These are phyloP conservation scores for Mucor irregularis DNA, from an alignment of 371 early-diverging fungal genomes.

Conservation along the genomic window DNA sequence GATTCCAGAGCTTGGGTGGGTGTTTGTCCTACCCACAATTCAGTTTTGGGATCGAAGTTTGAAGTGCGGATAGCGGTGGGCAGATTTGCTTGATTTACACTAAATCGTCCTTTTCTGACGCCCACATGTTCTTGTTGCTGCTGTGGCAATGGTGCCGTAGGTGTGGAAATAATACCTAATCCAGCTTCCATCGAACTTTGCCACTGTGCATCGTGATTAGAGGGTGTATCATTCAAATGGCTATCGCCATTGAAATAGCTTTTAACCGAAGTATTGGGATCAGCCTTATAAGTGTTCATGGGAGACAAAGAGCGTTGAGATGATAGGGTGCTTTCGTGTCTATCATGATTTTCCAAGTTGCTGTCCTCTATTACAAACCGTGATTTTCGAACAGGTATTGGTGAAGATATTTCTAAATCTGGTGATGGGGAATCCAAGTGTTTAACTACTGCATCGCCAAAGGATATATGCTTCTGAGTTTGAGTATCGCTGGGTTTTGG, in stretches of 20 bases:
- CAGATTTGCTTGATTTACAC: slow-evolving; percentile 25
- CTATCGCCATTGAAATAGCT: no score
- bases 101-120: slow-evolving; percentile 29
- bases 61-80: background rate
- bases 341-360: background rate
- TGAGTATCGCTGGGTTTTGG: background rate
- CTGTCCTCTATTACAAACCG: slow-evolving; percentile 21
- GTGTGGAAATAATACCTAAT: background rate
- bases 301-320: background rate
- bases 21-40: background rate
- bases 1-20: background rate
- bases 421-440: background rate
- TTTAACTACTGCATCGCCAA: slow-evolving; percentile 36
- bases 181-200: slow-evolving; percentile 5
- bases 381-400: slow-evolving; percentile 8
- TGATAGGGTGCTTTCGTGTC: background rate
- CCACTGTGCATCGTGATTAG: no score
- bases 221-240: no score
- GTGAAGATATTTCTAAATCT: background rate
- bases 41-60: background rate
- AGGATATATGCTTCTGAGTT: slow-evolving; percentile 39
- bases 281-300: background rate
- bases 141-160: background rate
- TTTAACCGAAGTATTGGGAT: no score
- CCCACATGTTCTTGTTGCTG: slow-evolving; percentile 10